Base-by-base conservation (phyloP, 164 flowering plant species). In the Taxillus chinensis region DNA sequence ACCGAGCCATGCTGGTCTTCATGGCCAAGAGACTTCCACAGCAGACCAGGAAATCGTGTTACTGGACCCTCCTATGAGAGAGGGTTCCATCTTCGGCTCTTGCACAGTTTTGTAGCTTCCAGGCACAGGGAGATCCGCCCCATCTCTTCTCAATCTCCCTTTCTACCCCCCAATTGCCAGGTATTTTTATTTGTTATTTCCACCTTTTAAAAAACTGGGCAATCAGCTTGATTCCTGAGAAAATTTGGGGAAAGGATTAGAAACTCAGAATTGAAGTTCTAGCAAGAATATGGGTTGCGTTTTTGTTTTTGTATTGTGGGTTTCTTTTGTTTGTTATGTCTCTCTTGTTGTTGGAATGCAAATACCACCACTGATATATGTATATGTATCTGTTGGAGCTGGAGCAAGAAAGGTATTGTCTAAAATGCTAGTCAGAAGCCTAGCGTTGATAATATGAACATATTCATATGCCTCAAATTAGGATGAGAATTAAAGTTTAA, bases 51-150 rank as follows among this genome's bases (percentile, higher is more conserved):
- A 41, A 12, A 59, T 50, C 53, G 69, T 4, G 56, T 57, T 49
- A 40, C 62, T 12, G 58, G 2, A 12, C 9, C 27, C 27, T 27
- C 27, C 27, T 27, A 51, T 42, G 59, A n/a, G 45, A 59, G 58
- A 45, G 49, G 4, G 13, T 41, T 43, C 40, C 17, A 41, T 63
- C 17, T 45, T 45, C 55, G 65, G 16, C 39, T 57, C 68, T 43
- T 53, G 5, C 57, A 53, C 2, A 5, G 0, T 17, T 56, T 65
- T 52, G 7, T 70, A 16, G 56, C 58, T 57, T 37, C 45, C 15
- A 55, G 56, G 50, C 61, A 52, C 46, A 64, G 62, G 64, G 38
- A 8, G 15, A 52, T 62, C 39, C 39, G 39, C 6, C 62, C 63
- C 5, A 1, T 51, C 6, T 39, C 61, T 14, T 60, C 61, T 14